A percentile compares a stretch with the other conserved stretches of the same genome.
Conservation (phyloP, 768 basidiomycete species). For the Suillus subalutaceus region DNA sequence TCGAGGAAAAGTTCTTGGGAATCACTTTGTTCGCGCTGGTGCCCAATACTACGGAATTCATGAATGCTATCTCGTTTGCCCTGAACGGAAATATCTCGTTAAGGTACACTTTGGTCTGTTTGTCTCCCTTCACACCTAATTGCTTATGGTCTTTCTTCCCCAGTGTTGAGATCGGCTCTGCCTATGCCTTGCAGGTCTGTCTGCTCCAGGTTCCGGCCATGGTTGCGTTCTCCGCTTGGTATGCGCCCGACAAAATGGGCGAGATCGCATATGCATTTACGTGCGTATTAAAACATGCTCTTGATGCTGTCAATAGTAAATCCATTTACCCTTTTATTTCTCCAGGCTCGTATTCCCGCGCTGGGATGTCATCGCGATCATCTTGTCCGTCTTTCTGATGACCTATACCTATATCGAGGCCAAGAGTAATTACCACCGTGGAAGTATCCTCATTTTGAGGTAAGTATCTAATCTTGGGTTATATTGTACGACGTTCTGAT, state of each 20-base stretch:
- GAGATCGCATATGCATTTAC: constrained; percentile 90
- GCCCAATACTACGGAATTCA: constrained; percentile 98
- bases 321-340: constrained; percentile 13
- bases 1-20: constrained; percentile 97
- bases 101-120: constrained; percentile 55
- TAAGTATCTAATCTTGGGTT: constrained; percentile 32
- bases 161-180: constrained; percentile 99
- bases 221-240: constrained; percentile 98
- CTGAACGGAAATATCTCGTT: constrained; percentile 96
- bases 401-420: constrained; percentile 99
- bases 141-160: constrained; percentile 10
- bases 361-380: constrained; percentile 95
- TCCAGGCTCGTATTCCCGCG: constrained; percentile 93
- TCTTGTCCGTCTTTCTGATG: constrained; percentile 95
- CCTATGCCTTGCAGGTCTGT: constrained; percentile 98
- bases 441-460: constrained; percentile 94
- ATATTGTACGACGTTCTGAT: constrained; percentile 5
- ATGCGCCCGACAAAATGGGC: constrained; percentile 84
- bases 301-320: not conserved
- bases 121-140: not conserved
- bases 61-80: constrained; percentile 99
- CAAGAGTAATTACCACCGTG: constrained; percentile 97
- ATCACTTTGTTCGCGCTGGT: constrained; percentile 96
- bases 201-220: constrained; percentile 97
- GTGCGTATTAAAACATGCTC: constrained; percentile 49